These are phyloP conservation scores for Saccharomycopsis crataegensis DNA, from an alignment of 1,139 yeast species.

Conservation along the genomic window DNA sequence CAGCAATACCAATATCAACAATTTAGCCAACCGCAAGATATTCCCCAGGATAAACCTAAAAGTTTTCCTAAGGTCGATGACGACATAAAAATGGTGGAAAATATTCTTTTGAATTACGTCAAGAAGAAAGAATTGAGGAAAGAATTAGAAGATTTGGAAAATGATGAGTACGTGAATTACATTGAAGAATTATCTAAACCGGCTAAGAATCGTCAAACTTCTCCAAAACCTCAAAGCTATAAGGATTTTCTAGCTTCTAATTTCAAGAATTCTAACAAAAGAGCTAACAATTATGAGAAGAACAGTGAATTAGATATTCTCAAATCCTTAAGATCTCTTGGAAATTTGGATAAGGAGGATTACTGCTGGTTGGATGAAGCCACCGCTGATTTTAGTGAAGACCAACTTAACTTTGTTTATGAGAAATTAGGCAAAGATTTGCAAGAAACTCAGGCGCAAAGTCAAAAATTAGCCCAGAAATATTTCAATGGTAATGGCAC, in stretches of 20 bases:
- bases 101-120: conserved; percentile 7
- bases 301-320: conserved; percentile 12
- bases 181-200: conserved; percentile 7
- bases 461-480: conserved; percentile 1
- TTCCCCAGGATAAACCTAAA: too few relatives aligned
- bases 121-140: conserved; percentile 12
- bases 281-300: neutral
- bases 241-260: neutral
- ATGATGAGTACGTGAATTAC: conserved; percentile 10
- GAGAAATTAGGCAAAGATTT: conserved; percentile 7
- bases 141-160: conserved; percentile 5
- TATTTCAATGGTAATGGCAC: conserved; percentile 2
- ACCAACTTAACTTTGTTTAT: conserved; percentile 1
- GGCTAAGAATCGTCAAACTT: neutral
- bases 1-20: too few relatives aligned
- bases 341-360: neutral
- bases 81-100: conserved; percentile 3
- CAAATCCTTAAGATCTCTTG: conserved; percentile 1
- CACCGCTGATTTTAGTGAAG: neutral
- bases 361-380: conserved; percentile 8
- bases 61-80: neutral
- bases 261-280: neutral
- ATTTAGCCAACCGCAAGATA: too few relatives aligned
- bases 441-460: conserved; percentile 5
- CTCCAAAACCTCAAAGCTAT: neutral